Base-by-base conservation (phyloP, 108 stramenopile genomes). In the Skeletonema costatum region DNA sequence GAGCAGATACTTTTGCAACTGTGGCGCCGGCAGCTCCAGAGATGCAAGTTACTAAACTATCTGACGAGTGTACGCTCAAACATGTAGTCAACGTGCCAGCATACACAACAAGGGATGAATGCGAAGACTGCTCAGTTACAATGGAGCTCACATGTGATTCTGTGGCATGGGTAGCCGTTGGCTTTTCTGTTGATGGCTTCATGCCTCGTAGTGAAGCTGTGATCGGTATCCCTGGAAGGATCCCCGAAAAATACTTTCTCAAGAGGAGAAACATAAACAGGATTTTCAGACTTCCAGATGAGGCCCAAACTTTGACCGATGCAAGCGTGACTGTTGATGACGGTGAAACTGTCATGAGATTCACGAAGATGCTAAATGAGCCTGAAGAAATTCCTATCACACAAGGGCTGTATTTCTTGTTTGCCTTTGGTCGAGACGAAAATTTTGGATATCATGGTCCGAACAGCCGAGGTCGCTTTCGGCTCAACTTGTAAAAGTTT, bases 291-390 rank as follows among this genome's bases (percentile, higher is more conserved):
- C 63, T 87, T 59, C 67, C 73, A 21, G 73, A 69, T 0, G 39
- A 39, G 10, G 63, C 72, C 44, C 92, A 93, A 76, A 93, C 92
- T 21, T 69, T 93, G 60, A 78, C 81, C 11, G 78, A 88, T 48
- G 66, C 88, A 17, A 74, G 60, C 25, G 69, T 90, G 46, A 38
- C 46, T 31, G 83, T 89, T 76, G 70, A 73, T 3, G 71, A 73
- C 16, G 75, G 74, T 0, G 50, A 51, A 12, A 93, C 92, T 13
- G 70, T 70, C 14, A 62, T 93, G 87, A 78, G 21, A 11, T 93
- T 89, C 66, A 88, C 92, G 25, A 90, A 90, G 77, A 29, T 85
- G 33, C 39, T 90, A 42, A 73, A 71, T 6, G 88, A 93, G 65
- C 68, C 31, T 8, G 85, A 74, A 10, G 86, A 89, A 32, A 77